Conservation (phyloP, 2,329 filamentous ascomycete genomes). For the Zymoseptoria pseudotritici region DNA sequence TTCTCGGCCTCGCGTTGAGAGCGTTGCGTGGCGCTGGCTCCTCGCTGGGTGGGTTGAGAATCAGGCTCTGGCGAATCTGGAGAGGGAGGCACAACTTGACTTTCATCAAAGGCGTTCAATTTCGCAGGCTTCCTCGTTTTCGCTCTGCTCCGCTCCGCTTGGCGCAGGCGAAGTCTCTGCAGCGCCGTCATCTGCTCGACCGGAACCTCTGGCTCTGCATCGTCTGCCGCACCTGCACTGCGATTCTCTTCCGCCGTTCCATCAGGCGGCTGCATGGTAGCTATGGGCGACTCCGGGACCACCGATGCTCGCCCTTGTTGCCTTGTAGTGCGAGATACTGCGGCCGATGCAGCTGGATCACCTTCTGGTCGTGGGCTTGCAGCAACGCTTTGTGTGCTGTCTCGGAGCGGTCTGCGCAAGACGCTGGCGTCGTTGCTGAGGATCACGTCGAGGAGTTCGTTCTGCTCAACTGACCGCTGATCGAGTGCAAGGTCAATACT, state of each 20-base stretch:
- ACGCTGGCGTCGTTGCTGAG: slow-evolving; percentile 68
- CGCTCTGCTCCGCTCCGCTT: slow-evolving; percentile 14
- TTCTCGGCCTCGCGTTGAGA: slow-evolving; percentile 18
- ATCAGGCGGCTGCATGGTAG: neutral
- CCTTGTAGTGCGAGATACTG: neutral
- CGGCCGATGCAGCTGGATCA: neutral
- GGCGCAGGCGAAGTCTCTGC: neutral
- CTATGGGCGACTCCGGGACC: neutral
- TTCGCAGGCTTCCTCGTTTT: slow-evolving; percentile 53
- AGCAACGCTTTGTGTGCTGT: slow-evolving; percentile 30
- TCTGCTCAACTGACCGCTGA: slow-evolving; percentile 78
- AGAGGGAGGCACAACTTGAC: slow-evolving; percentile 19
- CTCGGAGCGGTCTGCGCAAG: slow-evolving; percentile 58
- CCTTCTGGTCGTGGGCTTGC: neutral
- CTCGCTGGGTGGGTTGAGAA: neutral
- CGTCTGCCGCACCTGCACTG: neutral
- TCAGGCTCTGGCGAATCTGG: slow-evolving; percentile 14
- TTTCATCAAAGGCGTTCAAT: slow-evolving; percentile 33
- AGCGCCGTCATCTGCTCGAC: neutral
- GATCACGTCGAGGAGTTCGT: slow-evolving; percentile 86
- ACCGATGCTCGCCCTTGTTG: neutral
- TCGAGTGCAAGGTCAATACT: slow-evolving; percentile 62
- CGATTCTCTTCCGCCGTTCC: neutral
- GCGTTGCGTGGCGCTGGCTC: neutral
- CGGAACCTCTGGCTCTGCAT: slow-evolving; percentile 1